Evolutionary conservation across 2,329 filamentous ascomycete species (phyloP).

Genomic region (Pseudogymnoascus sp.): DNA sequence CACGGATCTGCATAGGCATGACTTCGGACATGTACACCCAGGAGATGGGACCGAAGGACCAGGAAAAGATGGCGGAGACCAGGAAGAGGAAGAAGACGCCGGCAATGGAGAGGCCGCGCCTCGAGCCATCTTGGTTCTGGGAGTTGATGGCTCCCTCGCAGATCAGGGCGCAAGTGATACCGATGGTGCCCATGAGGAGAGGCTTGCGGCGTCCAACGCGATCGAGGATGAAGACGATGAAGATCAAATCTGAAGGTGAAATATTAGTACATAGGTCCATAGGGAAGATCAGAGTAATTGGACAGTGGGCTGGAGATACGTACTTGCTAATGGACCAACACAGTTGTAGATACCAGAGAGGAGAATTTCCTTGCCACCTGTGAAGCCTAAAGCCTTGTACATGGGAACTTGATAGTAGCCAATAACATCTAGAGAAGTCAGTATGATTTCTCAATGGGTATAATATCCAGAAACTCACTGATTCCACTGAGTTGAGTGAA

Average conservation of each 20-base stretch:
- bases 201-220: slow-evolving; percentile 45
- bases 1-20: slow-evolving; percentile 59
- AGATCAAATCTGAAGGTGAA: slow-evolving; percentile 41
- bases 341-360: slow-evolving; percentile 56
- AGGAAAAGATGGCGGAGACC: slow-evolving; percentile 51
- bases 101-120: slow-evolving; percentile 45
- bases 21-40: slow-evolving; percentile 64
- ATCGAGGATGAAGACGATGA: slow-evolving; percentile 51
- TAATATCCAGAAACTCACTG: slow-evolving; percentile 27
- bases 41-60: slow-evolving; percentile 51
- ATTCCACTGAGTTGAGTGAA: slow-evolving; percentile 60
- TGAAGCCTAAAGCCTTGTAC: slow-evolving; percentile 50
- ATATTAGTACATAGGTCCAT: slow-evolving; percentile 2
- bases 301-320: slow-evolving; percentile 27
- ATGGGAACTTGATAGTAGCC: slow-evolving; percentile 56
- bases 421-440: slow-evolving; percentile 42
- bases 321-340: slow-evolving; percentile 41
- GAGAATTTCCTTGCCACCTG: slow-evolving; percentile 44
- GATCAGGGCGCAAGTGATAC: slow-evolving; percentile 49
- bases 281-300: not conserved
- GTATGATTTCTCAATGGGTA: not conserved
- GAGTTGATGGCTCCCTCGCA: slow-evolving; percentile 54
- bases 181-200: slow-evolving; percentile 45
- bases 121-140: slow-evolving; percentile 36
- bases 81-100: slow-evolving; percentile 62